Percentiles rank a stretch among this genome's conserved stretches.
These are phyloP conservation scores for Rhipidocladum racemiflorum DNA, from an alignment of 176 grass and related monocot genomes.

Conservation along the genomic window DNA sequence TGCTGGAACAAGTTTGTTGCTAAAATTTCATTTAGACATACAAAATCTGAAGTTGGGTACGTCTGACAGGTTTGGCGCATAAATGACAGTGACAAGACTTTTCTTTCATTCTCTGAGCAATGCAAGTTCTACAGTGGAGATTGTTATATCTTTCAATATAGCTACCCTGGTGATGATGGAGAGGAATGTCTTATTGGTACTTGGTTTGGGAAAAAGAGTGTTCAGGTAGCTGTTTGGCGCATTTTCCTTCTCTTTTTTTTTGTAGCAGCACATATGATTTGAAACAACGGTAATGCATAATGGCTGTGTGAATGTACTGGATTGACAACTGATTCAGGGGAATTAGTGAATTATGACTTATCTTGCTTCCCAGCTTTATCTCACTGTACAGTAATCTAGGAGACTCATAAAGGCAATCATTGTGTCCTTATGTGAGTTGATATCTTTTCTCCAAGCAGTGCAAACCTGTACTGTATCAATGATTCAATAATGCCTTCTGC, in stretches of 20 bases:
- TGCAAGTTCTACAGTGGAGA: slow-evolving; percentile 98
- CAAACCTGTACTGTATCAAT: slow-evolving; percentile 2
- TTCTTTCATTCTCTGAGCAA: slow-evolving; percentile 86
- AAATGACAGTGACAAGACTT: slow-evolving; percentile 73
- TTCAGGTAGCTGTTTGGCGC: slow-evolving; percentile 55
- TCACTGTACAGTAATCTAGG: neutral
- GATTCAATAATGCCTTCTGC: neutral
- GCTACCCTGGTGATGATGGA: slow-evolving; percentile 76
- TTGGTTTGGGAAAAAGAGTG: slow-evolving; percentile 90
- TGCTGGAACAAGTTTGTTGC: slow-evolving; percentile 7
- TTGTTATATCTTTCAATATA: slow-evolving; percentile 98
- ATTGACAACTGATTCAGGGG: neutral
- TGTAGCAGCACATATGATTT: slow-evolving; percentile 8
- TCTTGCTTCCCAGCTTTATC: neutral
- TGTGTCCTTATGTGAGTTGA: slow-evolving; percentile 3
- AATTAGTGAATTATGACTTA: neutral
- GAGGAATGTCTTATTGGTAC: slow-evolving; percentile 92
- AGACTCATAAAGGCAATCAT: neutral
- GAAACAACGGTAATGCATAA: slow-evolving; percentile 22
- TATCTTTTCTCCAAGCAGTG: slow-evolving; percentile 11
- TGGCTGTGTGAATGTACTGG: neutral
- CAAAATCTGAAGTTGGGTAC: slow-evolving; percentile 23
- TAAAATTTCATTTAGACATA: slow-evolving; percentile 12
- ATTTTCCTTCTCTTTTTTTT: neutral
- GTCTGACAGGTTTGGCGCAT: slow-evolving; percentile 79